Percentiles rank a stretch among this genome's conserved stretches.
Evolutionary conservation across 2,329 filamentous ascomycete genomes (phyloP).

Genomic region (Fusarium globosum): DNA sequence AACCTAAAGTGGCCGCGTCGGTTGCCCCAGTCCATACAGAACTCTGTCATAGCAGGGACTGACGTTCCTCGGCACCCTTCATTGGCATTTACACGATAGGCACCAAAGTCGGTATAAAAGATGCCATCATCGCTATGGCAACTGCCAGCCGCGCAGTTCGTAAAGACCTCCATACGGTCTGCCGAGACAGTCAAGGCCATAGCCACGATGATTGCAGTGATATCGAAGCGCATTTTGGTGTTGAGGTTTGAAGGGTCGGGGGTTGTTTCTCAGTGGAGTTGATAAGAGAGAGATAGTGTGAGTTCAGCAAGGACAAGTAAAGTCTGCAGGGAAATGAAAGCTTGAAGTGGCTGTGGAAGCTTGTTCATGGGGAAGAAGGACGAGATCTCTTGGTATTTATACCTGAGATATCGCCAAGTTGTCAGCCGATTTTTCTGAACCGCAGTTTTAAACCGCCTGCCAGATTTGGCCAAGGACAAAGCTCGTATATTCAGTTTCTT

Average conservation of each 20-base stretch:
- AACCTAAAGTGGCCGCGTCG: background rate
- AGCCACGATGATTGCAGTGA: background rate
- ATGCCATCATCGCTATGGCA: rapidly evolving
- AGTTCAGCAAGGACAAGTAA: background rate
- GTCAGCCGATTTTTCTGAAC: rapidly evolving
- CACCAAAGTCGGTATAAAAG: background rate
- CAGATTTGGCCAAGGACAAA: background rate
- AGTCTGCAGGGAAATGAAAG: background rate
- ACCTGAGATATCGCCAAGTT: background rate
- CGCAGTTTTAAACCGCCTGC: rapidly evolving
- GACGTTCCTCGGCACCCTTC: background rate
- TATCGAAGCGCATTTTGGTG: background rate
- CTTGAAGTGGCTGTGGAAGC: background rate
- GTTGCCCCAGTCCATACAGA: background rate
- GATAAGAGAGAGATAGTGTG: background rate
- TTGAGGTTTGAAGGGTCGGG: background rate
- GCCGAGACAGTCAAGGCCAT: background rate
- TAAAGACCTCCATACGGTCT: background rate
- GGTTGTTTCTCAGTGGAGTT: background rate
- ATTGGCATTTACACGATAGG: background rate
- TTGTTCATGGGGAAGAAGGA: background rate
- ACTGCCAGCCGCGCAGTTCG: rapidly evolving
- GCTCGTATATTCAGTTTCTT: background rate
- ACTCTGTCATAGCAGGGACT: background rate
- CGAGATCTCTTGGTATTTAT: background rate